Percentiles rank a stretch among this genome's conserved stretches.
Evolutionary conservation across 2,329 filamentous ascomycete genomes (phyloP).

Genomic region (Sporothrix dimorphospora): DNA sequence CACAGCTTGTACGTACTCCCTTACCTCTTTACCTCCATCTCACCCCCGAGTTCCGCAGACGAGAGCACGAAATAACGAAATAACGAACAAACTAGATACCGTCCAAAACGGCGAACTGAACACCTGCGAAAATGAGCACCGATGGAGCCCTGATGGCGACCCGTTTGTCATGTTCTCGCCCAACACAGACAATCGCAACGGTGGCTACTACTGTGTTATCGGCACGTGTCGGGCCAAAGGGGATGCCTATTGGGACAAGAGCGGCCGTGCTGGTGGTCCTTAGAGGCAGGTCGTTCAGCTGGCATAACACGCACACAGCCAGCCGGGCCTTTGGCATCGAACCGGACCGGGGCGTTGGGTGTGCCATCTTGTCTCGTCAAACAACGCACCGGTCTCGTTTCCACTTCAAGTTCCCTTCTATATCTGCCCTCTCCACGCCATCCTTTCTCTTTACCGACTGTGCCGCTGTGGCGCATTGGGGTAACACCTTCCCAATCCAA

Average conservation of each 20-base stretch:
- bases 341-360: too few species aligned
- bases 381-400: too few species aligned
- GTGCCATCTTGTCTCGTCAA: too few species aligned
- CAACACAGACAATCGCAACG: slow-evolving; percentile 16
- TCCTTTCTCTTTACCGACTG: too few species aligned
- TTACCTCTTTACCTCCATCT: not conserved
- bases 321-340: too few species aligned
- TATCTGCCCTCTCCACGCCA: too few species aligned
- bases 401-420: too few species aligned
- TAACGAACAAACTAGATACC: not conserved
- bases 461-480: too few species aligned
- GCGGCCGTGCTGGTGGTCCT: slow-evolving; percentile 21
- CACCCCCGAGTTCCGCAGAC: not conserved
- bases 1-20: slow-evolving; percentile 15
- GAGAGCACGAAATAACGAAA: not conserved
- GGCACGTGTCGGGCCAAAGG: slow-evolving; percentile 17
- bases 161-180: slow-evolving; percentile 23
- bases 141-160: not conserved
- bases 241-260: slow-evolving; percentile 23
- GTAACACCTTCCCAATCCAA: too few species aligned
- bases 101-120: not conserved
- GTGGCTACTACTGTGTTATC: slow-evolving; percentile 21
- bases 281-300: not conserved
- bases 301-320: not conserved
- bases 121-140: not conserved